These are phyloP conservation scores for Candida dubliniensis DNA, from an alignment of 1,139 yeast genomes.

Conservation along the genomic window DNA sequence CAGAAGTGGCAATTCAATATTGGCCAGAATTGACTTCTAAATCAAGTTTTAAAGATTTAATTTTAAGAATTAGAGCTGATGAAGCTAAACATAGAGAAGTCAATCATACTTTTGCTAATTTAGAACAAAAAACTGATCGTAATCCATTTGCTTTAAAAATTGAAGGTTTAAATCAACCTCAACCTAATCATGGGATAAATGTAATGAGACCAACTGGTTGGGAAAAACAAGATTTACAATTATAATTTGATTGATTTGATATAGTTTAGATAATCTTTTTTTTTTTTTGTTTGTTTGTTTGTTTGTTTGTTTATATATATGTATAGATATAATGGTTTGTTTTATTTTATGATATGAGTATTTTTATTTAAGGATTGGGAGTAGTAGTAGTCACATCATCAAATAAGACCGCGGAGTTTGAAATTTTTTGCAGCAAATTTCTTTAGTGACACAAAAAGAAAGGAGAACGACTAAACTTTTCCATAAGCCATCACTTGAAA, in stretches of 20 bases:
- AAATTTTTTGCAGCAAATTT: too few species aligned
- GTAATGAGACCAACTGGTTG: slow-evolving; percentile 56
- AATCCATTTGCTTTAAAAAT: slow-evolving; percentile 65
- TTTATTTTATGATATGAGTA: too few species aligned
- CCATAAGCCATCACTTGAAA: too few species aligned
- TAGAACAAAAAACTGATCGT: slow-evolving; percentile 53
- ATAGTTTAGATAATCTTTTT: not conserved
- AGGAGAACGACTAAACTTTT: too few species aligned
- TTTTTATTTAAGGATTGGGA: too few species aligned
- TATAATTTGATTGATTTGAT: slow-evolving; percentile 5
- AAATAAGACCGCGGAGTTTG: too few species aligned
- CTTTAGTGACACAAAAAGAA: too few species aligned
- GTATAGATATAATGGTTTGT: too few species aligned
- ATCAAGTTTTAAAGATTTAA: slow-evolving; percentile 59
- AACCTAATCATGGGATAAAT: slow-evolving; percentile 56
- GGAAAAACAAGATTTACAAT: slow-evolving; percentile 54
- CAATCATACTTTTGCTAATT: slow-evolving; percentile 72
- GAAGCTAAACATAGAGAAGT: slow-evolving; percentile 79
- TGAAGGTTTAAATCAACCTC: slow-evolving; percentile 40
- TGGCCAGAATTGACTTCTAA: slow-evolving; percentile 55
- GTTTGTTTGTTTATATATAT: not conserved
- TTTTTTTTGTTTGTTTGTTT: not conserved
- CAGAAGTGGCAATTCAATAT: slow-evolving; percentile 61
- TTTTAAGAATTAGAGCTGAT: slow-evolving; percentile 59
- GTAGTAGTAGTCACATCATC: too few species aligned